These are phyloP conservation scores for Cunninghamia lanceolata DNA, from an alignment of 75 land plant genomes.

Conservation along the genomic window DNA sequence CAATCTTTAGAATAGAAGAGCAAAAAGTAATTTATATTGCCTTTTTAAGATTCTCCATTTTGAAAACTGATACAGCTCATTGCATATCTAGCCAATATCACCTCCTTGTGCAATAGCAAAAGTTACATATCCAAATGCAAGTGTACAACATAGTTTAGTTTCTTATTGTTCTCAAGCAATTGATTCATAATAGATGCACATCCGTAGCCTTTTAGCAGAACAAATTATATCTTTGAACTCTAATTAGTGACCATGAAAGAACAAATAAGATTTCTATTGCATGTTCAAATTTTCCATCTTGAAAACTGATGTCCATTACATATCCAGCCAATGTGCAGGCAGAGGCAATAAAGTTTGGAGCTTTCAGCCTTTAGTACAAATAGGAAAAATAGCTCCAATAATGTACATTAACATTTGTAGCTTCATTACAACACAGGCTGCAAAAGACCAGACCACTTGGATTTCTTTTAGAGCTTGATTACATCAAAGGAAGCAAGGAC, in stretches of 20 bases:
- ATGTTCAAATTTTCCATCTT: neutral
- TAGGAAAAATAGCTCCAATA: neutral
- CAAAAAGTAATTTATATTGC: too few relatives aligned
- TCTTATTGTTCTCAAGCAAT: neutral
- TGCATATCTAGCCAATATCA: too few relatives aligned
- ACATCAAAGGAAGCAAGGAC: too few relatives aligned
- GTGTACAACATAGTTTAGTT: too few relatives aligned
- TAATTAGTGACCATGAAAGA: neutral
- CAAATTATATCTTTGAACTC: neutral
- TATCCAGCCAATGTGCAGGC: neutral
- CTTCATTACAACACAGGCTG: neutral
- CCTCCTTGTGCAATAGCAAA: too few relatives aligned
- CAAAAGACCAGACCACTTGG: neutral
- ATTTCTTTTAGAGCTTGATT: too few relatives aligned
- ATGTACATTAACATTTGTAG: neutral
- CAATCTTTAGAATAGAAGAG: too few relatives aligned
- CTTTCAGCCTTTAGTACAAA: neutral
- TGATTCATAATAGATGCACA: neutral
- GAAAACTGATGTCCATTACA: neutral
- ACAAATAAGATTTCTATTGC: neutral
- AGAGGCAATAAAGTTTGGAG: neutral
- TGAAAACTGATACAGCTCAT: too few relatives aligned
- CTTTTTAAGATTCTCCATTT: too few relatives aligned
- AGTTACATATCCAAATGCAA: too few relatives aligned
- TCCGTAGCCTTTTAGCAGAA: neutral